These are phyloP conservation scores for Hypoxylon fragiforme DNA, from an alignment of 495 filamentous ascomycete genomes.

Conservation along the genomic window DNA sequence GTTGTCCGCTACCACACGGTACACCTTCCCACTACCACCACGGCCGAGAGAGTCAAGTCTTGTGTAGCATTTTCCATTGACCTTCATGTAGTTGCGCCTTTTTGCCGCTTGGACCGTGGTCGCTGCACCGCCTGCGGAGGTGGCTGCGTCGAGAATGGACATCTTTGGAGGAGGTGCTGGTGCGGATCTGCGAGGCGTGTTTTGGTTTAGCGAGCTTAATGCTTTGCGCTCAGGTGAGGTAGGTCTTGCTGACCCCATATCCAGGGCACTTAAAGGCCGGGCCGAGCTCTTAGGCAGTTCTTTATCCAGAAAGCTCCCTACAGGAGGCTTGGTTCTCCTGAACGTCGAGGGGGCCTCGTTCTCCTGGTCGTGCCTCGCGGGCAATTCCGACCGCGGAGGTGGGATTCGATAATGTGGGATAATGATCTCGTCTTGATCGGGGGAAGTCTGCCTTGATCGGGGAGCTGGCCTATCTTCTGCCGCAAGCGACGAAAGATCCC, in stretches of 20 bases:
- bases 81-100: conserved; percentile 75
- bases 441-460: conserved; percentile 25
- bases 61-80: conserved; percentile 90
- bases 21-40: conserved; percentile 90
- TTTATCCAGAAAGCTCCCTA: conserved; percentile 58
- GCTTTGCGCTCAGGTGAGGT: conserved; percentile 67
- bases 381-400: conserved; percentile 57
- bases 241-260: conserved; percentile 30
- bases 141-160: conserved; percentile 90
- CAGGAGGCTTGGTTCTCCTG: conserved; percentile 64
- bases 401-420: conserved; percentile 69
- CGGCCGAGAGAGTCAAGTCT: conserved; percentile 87
- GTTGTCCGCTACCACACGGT: conserved; percentile 95
- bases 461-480: conserved; percentile 10
- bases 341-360: conserved; percentile 79
- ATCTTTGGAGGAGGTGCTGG: conserved; percentile 89
- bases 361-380: conserved; percentile 71
- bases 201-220: conserved; percentile 71
- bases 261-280: conserved; percentile 39
- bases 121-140: conserved; percentile 77
- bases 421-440: conserved; percentile 37
- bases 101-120: conserved; percentile 71
- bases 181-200: conserved; percentile 80
- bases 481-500: conserved; percentile 29
- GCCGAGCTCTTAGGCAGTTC: conserved; percentile 61